Base-by-base conservation (phyloP, 768 basidiomycete genomes). In the Kwoniella shandongensis region DNA sequence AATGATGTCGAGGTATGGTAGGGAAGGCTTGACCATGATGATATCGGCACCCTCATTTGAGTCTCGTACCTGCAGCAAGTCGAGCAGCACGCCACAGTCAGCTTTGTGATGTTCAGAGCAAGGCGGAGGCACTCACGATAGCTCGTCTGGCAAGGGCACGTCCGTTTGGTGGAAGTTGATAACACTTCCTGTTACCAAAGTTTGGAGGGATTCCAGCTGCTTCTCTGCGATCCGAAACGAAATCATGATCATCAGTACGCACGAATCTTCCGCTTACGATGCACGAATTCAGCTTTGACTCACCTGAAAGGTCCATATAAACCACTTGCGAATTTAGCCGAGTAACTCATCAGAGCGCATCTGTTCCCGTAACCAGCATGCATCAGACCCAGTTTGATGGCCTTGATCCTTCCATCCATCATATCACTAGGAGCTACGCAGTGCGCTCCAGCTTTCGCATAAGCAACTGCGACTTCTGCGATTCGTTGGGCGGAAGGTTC, bases 371-470 rank as follows among this genome's bases (percentile, higher is more conserved):
- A 81, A 17, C 91, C 91, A 40, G 82, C 82, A 57, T 89, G 86
- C 57, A 97, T 89, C 53, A 99, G 80, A 2, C 81, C 83, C 35
- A 84, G 81, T 76, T 99, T 99, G 78, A 99, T 98, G 13, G 85
- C 85, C 61, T 83, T 85, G 62, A 99, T 85, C 18, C 94, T 82
- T 0, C 94, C 96, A 73, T 99, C 96, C 92, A 98, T 98, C 96
- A 99, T 99, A 77, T 98, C 96, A 70, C 92, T 96, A 6, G 96
- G 96, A 1, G 96, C 96, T 55, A 99, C 93, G 70, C 91, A 91
- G 76, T 98, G 91, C 0, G 91, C 96, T n/a, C 96, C 96, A 0
- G 96, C 96, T 51, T 81, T 80, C 0, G 93, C 96, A 65, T 99
- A 99, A 70, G 83, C 85, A 44, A 98, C 80, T 0, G 96, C 91